Conservation (phyloP, 2,329 filamentous ascomycete genomes). For the Xylaria arbuscula region DNA sequence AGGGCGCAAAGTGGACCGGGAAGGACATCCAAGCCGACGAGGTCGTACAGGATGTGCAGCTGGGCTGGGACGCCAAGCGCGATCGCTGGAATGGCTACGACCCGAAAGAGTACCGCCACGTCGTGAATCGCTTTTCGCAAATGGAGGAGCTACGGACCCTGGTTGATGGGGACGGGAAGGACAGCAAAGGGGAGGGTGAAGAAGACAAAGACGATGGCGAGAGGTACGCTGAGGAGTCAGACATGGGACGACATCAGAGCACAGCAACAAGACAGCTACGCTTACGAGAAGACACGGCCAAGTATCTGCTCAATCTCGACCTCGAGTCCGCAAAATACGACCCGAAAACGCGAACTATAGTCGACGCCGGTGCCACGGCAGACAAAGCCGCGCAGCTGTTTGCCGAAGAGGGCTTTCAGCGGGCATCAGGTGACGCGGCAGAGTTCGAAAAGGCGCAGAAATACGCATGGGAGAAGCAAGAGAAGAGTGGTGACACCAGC, state of each 20-base stretch:
- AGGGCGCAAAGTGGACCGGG: conserved; percentile 91
- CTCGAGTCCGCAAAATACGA: conserved; percentile 98
- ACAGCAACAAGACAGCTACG: conserved; percentile 91
- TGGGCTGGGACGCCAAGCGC: conserved; percentile 97
- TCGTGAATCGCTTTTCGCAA: conserved; percentile 91
- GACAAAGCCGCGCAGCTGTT: conserved; percentile 85
- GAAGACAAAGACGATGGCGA: conserved; percentile 69
- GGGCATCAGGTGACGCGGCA: conserved; percentile 87
- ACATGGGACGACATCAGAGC: conserved; percentile 94
- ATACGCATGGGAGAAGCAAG: conserved; percentile 96
- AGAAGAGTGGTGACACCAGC: conserved; percentile 79
- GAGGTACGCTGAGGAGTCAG: conserved; percentile 92
- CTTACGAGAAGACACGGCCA: conserved; percentile 95
- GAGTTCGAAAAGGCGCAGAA: conserved; percentile 91
- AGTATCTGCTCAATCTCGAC: conserved; percentile 94
- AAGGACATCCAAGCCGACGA: conserved; percentile 95
- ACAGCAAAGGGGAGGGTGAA: conserved; percentile 58
- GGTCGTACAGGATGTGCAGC: conserved; percentile 81
- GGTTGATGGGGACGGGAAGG: conserved; percentile 53
- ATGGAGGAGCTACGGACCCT: conserved; percentile 78
- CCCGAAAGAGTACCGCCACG: conserved; percentile 81
- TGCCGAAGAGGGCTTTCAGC: conserved; percentile 92
- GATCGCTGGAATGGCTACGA: conserved; percentile 99
- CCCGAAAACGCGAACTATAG: conserved; percentile 92
- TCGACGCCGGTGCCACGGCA: conserved; percentile 82